Base-by-base conservation (phyloP, 2,329 filamentous ascomycete genomes). In the Aureobasidium mangrovei region DNA sequence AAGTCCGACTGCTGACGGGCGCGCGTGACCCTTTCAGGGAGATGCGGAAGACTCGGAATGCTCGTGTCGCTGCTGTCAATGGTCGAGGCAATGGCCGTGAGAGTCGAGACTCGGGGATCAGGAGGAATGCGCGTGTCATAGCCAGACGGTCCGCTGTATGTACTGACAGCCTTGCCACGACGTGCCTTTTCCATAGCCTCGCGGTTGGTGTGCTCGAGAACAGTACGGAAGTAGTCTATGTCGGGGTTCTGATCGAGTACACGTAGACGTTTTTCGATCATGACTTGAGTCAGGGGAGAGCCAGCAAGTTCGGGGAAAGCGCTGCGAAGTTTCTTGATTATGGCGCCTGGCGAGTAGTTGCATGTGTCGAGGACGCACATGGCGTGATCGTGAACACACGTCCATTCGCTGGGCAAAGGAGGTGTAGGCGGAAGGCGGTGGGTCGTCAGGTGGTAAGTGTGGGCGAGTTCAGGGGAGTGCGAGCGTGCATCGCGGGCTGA, bases 221-320 rank as follows among this genome's bases (percentile, higher is more conserved):
- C 58, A 28, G 57, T 49, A 8, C 57, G 42, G 58, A 62, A 69
- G 53, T 67, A 68, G 41, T 64, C 61, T 27, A 67, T 55, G 27
- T 68, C 62, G 24, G 63, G 49, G 43, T 63, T 60, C 54, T 68
- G 66, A 53, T 70, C 67, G 8, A 70, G 60, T 36, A 64, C 62
- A 24, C 63, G 58, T 6, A 70, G 61, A 33, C 67, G 58, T 58
- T 65, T 67, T 54, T 69, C 66, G 45, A 70, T 59, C 66, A 66
- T 65, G 9, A 52, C 57, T 4, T 61, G 48, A 8, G 63, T 69
- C 42, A 70, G 56, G 18, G 41, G 39, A 4, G 60, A 57, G 28
- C 59, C 61, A 7, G 54, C 35, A 28, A 69, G 55, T 39, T 64
- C 59, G 8, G 63, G 64, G 38, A 68, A 69, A 5, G 61, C 59